Base-by-base conservation (phyloP, 805 yeast species). In the Saccharomycopsis microspora region DNA sequence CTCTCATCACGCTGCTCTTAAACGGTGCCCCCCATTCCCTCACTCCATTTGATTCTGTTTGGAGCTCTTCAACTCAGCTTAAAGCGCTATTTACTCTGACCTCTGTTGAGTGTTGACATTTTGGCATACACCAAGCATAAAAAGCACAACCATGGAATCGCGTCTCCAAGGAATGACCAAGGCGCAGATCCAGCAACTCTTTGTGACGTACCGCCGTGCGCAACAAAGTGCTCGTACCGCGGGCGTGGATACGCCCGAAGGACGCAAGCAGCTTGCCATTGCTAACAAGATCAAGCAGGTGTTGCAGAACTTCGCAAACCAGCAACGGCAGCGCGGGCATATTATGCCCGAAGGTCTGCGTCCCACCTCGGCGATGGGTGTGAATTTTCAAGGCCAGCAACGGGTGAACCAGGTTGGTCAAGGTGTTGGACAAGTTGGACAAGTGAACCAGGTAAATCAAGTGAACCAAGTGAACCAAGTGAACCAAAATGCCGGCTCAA, bases 271-370 rank as follows among this genome's bases (percentile, higher is more conserved):
- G 32, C 30, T 44, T 6, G 48, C 44, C 5, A 43, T 45, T n/a
- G 54, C 52, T n/a, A 30, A 35, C 4, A 51, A 48, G 37, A 51
- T 51, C 28, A 48, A 49, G 31, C 39, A 30, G 27, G n/a, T 51
- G 19, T 35, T 51, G 5, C 11, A 48, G 44, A 50, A 36, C 31
- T 39, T 32, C 39, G 32, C 47, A 29, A 45, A 51, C 29, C 48
- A 45, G 41, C 42, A 19, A 19, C 19, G 19, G 19, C 19, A 19
- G 19, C 19, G 19, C 10, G 30, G 32, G 38, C 39, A 19, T 3
- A 32, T 19, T 3, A n/a, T 36, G 37, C 27, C 5, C 27, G 19
- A 35, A 34, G 19, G 42, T 29, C 47, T 37, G 44, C 32, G 33
- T 19, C 19, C 19, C 19, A 19, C 19, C 19, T 19, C 19, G 19